Conservation (phyloP, 73 alveolate species). For the Paramecium primaurelia region DNA sequence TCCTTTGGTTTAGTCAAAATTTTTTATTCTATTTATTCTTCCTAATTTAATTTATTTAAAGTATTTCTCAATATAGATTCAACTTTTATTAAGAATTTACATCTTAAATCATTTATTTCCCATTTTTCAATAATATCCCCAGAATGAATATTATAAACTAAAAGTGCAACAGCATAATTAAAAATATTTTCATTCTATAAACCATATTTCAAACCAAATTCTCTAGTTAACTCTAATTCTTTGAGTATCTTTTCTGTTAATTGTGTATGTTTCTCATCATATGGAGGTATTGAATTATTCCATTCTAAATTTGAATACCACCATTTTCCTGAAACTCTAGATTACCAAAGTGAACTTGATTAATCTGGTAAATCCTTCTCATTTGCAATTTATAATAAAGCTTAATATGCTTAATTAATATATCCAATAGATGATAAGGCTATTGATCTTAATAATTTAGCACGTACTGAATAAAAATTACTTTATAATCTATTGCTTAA, state of each 20-base stretch:
- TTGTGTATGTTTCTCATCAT: slow-evolving; percentile 1
- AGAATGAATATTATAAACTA: neutral
- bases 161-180: neutral
- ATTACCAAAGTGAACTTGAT: neutral
- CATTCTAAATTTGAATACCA: slow-evolving; percentile 27
- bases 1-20: slow-evolving; percentile 4
- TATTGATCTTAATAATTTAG: slow-evolving; percentile 82
- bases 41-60: neutral
- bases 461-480: slow-evolving; percentile 79
- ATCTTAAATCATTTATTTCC: slow-evolving; percentile 22
- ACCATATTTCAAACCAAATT: slow-evolving; percentile 23
- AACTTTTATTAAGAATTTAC: neutral
- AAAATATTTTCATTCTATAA: neutral
- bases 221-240: slow-evolving; percentile 12
- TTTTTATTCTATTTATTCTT: neutral
- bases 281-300: slow-evolving; percentile 26
- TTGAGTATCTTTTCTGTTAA: neutral
- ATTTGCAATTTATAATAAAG: neutral
- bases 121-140: slow-evolving; percentile 27
- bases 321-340: slow-evolving; percentile 20
- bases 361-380: slow-evolving; percentile 40
- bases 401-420: slow-evolving; percentile 80
- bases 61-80: neutral
- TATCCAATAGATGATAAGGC: slow-evolving; percentile 89
- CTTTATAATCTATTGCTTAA: slow-evolving; percentile 81